phyloP scores from a whole-genome alignment of 1,284 basidiomycete species.

The Ceratobasidium sp. region DNA sequence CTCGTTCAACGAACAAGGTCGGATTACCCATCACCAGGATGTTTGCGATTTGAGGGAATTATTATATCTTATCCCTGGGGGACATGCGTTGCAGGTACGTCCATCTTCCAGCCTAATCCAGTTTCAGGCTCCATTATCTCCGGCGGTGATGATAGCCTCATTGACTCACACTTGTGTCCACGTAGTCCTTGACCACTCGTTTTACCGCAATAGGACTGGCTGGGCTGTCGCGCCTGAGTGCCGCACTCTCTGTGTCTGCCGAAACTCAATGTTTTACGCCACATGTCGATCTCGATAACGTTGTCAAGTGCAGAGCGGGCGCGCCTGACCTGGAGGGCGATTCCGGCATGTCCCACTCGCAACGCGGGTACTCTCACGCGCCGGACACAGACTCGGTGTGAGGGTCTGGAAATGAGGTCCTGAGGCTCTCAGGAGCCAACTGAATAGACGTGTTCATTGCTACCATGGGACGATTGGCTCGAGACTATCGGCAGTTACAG shows the following conservation, averaged over 20 bases:
- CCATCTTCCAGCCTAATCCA: not conserved
- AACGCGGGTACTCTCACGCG: constrained; percentile 36
- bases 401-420: constrained; percentile 27
- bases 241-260: constrained; percentile 1
- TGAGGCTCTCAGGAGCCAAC: constrained; percentile 11
- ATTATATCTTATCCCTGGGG: constrained; percentile 37
- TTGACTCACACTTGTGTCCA: not conserved
- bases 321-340: not conserved
- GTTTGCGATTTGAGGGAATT: constrained; percentile 32
- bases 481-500: constrained; percentile 22
- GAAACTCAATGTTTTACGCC: not conserved
- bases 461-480: not conserved
- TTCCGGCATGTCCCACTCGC: constrained; percentile 8
- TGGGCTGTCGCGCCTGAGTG: constrained; percentile 15
- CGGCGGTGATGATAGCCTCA: not conserved
- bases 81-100: constrained; percentile 38
- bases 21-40: constrained; percentile 37
- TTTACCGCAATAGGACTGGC: constrained; percentile 38
- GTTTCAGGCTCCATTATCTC: constrained; percentile 5
- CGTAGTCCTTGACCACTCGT: constrained; percentile 33
- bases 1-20: constrained; percentile 39
- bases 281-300: constrained; percentile 7
- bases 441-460: not conserved
- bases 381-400: constrained; percentile 38
- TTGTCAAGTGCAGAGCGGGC: not conserved